phyloP scores from a whole-genome alignment of 257 asterid genomes.

The Nicotiana sylvestris region DNA sequence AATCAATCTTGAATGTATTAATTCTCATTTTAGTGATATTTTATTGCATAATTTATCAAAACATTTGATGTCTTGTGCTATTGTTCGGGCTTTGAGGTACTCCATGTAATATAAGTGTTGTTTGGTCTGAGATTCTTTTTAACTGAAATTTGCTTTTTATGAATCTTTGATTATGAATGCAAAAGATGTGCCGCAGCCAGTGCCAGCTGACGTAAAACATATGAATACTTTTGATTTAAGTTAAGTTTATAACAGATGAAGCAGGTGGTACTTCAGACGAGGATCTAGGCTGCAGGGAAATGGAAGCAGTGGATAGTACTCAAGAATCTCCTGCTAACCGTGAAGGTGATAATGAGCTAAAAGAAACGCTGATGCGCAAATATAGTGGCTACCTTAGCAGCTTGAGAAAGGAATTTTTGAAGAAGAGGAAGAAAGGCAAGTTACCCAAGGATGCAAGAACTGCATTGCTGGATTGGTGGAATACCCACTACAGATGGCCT shows the following conservation, averaged over 20 bases:
- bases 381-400: constrained; percentile 71
- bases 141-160: neutral
- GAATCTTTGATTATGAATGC: neutral
- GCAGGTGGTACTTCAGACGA: constrained; percentile 45
- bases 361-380: constrained; percentile 65
- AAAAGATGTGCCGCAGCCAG: neutral
- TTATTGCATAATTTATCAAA: neutral
- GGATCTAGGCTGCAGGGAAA: constrained; percentile 33
- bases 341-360: constrained; percentile 40
- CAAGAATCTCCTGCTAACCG: constrained; percentile 22
- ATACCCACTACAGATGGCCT: constrained; percentile 78
- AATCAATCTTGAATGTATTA: neutral
- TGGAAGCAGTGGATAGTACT: constrained; percentile 25
- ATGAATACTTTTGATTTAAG: neutral
- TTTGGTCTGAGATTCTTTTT: neutral
- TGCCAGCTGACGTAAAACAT: neutral
- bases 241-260: constrained; percentile 32
- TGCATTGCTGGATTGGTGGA: constrained; percentile 80
- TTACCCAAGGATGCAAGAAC: constrained; percentile 60
- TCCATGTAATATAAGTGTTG: neutral
- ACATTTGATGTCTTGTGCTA: neutral
- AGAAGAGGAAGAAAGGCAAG: constrained; percentile 68
- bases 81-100: neutral
- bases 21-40: neutral
- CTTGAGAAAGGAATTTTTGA: constrained; percentile 59